These are phyloP conservation scores for Neurospora sp. DNA, from an alignment of 495 filamentous ascomycete species.

Conservation along the genomic window DNA sequence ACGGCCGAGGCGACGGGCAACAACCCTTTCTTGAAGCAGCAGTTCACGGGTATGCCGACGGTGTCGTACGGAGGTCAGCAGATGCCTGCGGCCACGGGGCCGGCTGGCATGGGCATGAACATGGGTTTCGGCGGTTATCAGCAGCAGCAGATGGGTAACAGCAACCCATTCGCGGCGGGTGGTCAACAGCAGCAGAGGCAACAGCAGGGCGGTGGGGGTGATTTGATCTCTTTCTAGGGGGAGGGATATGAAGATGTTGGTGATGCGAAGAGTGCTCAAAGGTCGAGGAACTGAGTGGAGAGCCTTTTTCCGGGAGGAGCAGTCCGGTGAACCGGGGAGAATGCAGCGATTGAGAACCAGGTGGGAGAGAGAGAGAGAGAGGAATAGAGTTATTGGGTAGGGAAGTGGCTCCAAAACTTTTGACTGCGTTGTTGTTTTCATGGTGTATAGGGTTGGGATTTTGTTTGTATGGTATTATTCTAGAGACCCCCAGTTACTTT, in stretches of 20 bases:
- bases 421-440: background rate
- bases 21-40: constrained; percentile 79
- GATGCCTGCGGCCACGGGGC: constrained; percentile 70
- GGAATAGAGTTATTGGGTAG: background rate
- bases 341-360: background rate
- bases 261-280: background rate
- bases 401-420: background rate
- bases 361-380: background rate
- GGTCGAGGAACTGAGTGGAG: background rate
- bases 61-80: constrained; percentile 43
- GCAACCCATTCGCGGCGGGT: constrained; percentile 64
- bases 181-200: constrained; percentile 56
- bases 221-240: constrained; percentile 81
- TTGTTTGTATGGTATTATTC: constrained; percentile 8
- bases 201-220: constrained; percentile 46
- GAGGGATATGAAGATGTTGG: background rate
- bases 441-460: background rate
- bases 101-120: constrained; percentile 39
- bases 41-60: constrained; percentile 73
- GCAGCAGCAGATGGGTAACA: constrained; percentile 25
- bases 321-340: background rate
- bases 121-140: background rate
- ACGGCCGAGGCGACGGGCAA: constrained; percentile 69
- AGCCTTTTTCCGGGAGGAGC: background rate
- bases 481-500: constrained; percentile 1